Evolutionary conservation across 345 rosid species (phyloP).

Genomic region (Turnera subulata): DNA sequence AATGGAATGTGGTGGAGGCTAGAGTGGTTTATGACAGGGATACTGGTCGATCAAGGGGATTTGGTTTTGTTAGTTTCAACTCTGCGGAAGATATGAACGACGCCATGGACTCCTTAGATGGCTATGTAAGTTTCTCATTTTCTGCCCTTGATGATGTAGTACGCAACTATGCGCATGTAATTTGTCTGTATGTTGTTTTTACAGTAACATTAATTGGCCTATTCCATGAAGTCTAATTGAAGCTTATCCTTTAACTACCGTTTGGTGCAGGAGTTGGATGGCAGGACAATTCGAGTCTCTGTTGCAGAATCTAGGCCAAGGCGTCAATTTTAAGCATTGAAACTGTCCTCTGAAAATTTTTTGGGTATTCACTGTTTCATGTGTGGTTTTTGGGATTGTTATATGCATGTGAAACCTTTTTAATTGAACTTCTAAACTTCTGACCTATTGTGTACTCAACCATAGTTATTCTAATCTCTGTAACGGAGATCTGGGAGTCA

Average conservation of each 20-base stretch:
- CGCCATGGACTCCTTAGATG: slow-evolving; percentile 71
- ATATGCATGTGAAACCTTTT: neutral
- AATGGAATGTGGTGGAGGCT: slow-evolving; percentile 85
- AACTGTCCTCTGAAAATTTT: slow-evolving; percentile 18
- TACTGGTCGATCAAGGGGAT: slow-evolving; percentile 93
- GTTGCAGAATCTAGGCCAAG: slow-evolving; percentile 82
- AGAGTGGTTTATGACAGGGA: slow-evolving; percentile 92
- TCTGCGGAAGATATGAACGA: slow-evolving; percentile 70
- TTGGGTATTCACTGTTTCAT: slow-evolving; percentile 11
- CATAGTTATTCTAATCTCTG: slow-evolving; percentile 2
- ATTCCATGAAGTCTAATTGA: neutral
- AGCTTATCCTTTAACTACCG: no score
- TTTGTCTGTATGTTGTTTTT: neutral
- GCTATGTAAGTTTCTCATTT: slow-evolving; percentile 63
- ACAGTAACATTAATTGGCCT: neutral
- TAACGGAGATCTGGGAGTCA: slow-evolving; percentile 12
- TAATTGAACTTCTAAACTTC: neutral
- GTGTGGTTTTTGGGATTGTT: no score
- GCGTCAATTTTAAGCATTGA: slow-evolving; percentile 53
- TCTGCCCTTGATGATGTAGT: neutral
- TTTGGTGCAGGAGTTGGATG: slow-evolving; percentile 71
- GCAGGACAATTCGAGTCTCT: slow-evolving; percentile 82
- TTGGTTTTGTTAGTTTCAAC: slow-evolving; percentile 84
- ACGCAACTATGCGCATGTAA: neutral
- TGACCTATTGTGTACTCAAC: neutral